phyloP scores from a whole-genome alignment of 2,329 filamentous ascomycete genomes.

The Byssoonygena ceratinophila region DNA sequence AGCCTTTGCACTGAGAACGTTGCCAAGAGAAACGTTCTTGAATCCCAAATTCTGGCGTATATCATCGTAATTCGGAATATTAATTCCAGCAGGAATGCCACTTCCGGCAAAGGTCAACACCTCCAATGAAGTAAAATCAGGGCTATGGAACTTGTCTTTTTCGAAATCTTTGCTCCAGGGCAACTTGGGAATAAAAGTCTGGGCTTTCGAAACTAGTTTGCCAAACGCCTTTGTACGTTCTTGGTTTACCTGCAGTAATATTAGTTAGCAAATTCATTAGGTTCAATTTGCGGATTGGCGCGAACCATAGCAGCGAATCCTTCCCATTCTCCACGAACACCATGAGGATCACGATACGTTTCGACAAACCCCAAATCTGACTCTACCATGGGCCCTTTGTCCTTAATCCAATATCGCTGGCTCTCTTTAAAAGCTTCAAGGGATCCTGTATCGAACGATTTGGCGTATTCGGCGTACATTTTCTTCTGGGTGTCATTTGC shows the following conservation, averaged over 20 bases:
- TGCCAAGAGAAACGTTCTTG: constrained; percentile 73
- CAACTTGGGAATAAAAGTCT: constrained; percentile 72
- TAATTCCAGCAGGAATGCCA: constrained; percentile 52
- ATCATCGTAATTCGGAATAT: constrained; percentile 48
- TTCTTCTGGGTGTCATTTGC: constrained; percentile 63
- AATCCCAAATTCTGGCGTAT: constrained; percentile 55
- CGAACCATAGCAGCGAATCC: constrained; percentile 59
- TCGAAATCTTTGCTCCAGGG: constrained; percentile 86
- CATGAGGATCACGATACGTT: constrained; percentile 73
- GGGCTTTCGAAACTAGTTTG: constrained; percentile 69
- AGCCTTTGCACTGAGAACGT: constrained; percentile 81
- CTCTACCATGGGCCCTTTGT: constrained; percentile 71
- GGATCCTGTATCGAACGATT: constrained; percentile 64
- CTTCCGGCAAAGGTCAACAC: constrained; percentile 68
- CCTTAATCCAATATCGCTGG: constrained; percentile 70
- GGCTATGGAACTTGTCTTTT: constrained; percentile 89
- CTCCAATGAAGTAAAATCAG: constrained; percentile 91
- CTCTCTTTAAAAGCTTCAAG: constrained; percentile 69
- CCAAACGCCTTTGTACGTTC: constrained; percentile 83
- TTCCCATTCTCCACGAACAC: constrained; percentile 74
- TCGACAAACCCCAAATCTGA: constrained; percentile 77
- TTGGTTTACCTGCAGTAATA: constrained; percentile 54
- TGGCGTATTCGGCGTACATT: constrained; percentile 63
- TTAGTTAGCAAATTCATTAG: constrained; percentile 26
- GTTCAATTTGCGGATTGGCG: constrained; percentile 1